Base-by-base conservation (phyloP, 352 stramenopile genomes). In the Globisporangium cylindrosporum region DNA sequence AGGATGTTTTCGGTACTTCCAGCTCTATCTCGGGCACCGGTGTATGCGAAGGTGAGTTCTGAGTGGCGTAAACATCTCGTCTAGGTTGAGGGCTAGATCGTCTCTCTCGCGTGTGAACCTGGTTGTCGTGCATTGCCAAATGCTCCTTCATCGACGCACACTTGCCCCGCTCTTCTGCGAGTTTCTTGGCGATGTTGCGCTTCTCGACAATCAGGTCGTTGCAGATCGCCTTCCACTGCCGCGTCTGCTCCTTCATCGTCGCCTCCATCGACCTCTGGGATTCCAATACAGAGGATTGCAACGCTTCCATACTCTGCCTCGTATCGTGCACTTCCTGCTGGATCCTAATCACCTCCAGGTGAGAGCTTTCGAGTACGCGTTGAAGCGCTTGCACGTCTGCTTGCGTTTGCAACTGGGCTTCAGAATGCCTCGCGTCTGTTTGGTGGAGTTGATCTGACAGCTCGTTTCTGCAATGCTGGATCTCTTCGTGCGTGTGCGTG, bases 171-270 rank as follows among this genome's bases (percentile, higher is more conserved):
- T 83, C 79, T 63, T 83, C 69, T 1, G 77, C 79, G 15, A 86
- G 73, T 46, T 81, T 76, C 53, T 82, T 71, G 4, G 73, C 79
- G 54, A 86, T 71, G 12, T 60, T 56, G 14, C 79, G 62, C 73
- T 83, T 86, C 57, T 84, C 79, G 9, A 67, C 48, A 12, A 86
- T 63, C 3, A 84, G 70, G 9, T 86, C 79, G 62, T 73, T 68
- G 67, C 75, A 84, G 43, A 86, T 76, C 36, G 67, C 67, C 59
- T 78, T 81, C 79, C 79, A 86, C 49, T 84, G 76, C 5, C 55
- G 65, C 12, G 68, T 53, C 29, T 84, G 77, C 24, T 80, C 71
- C 58, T 79, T 78, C 70, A 82, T 68, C 10, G 67, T 54, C 1
- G 59, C 71, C 57, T 86, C 76, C n/a, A 79, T 72, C 7, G 61